phyloP scores from a whole-genome alignment of 2,329 filamentous ascomycete species.

The Phaeoacremonium minimum region DNA sequence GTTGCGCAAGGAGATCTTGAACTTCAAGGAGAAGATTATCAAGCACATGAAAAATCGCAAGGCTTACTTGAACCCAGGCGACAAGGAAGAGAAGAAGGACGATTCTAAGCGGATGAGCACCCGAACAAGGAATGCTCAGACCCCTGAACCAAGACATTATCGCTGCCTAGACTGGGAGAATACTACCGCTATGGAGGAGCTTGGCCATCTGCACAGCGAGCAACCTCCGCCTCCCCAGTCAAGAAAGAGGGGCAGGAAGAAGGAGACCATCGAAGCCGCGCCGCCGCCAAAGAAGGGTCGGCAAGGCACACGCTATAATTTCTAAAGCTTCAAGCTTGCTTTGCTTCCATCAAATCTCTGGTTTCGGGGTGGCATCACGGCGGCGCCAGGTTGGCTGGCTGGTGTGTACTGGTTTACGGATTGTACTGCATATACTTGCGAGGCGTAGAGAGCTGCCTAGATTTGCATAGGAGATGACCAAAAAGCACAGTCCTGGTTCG shows the following conservation, averaged over 20 bases:
- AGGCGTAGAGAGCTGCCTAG: too few species aligned
- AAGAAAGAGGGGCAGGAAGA: conserved; percentile 47
- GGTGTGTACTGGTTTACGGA: too few species aligned
- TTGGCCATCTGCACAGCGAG: conserved; percentile 54
- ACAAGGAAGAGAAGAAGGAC: conserved; percentile 29
- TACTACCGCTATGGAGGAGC: conserved; percentile 50
- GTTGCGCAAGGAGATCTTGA: conserved; percentile 78
- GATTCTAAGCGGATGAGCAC: conserved; percentile 37
- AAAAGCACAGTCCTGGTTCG: too few species aligned
- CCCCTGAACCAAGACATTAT: conserved; percentile 39
- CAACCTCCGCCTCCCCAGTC: conserved; percentile 46
- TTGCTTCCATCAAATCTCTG: conserved; percentile 4
- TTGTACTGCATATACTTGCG: too few species aligned
- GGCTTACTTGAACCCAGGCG: conserved; percentile 58
- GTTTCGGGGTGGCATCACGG: too few species aligned
- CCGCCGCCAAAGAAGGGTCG: conserved; percentile 15
- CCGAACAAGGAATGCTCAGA: conserved; percentile 40
- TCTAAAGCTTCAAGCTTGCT: neutral
- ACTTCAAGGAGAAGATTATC: conserved; percentile 71
- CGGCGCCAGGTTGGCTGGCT: too few species aligned
- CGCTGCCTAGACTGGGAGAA: conserved; percentile 53
- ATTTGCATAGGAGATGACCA: too few species aligned
- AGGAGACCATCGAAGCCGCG: conserved; percentile 23
- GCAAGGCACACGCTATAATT: conserved; percentile 10
- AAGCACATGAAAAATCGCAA: conserved; percentile 77